These are phyloP conservation scores for Massarina eburnea DNA, from an alignment of 2,329 filamentous ascomycete species.

Conservation along the genomic window DNA sequence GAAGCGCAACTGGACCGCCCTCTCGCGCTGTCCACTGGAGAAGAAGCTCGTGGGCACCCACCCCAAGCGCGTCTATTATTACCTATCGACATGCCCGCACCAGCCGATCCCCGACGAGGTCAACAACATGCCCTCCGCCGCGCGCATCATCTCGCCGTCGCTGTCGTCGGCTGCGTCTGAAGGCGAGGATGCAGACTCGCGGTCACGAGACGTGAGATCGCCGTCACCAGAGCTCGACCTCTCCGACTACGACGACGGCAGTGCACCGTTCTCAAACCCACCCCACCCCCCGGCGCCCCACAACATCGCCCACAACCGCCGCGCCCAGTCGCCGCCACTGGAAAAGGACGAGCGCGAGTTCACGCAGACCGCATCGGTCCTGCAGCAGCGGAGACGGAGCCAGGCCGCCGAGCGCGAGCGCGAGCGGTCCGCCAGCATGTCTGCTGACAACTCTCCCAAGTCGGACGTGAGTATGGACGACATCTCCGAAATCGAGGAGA, in stretches of 20 bases:
- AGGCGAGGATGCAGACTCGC: conserved; percentile 61
- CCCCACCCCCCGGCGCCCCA: conserved; percentile 44
- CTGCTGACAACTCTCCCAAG: conserved; percentile 34
- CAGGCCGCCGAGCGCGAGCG: conserved; percentile 44
- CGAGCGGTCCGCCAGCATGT: conserved; percentile 43
- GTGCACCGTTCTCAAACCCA: conserved; percentile 60
- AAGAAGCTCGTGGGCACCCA: conserved; percentile 93
- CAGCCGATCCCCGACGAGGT: conserved; percentile 75
- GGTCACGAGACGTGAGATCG: conserved; percentile 68
- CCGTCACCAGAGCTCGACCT: conserved; percentile 93
- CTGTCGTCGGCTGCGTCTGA: conserved; percentile 79
- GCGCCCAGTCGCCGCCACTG: conserved; percentile 81
- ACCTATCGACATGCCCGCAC: conserved; percentile 83
- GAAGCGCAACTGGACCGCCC: conserved; percentile 78
- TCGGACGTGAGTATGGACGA: conserved; percentile 41
- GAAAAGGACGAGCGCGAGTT: conserved; percentile 97
- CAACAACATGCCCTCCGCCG: conserved; percentile 51
- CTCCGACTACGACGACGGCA: conserved; percentile 79
- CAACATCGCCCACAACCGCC: conserved; percentile 60
- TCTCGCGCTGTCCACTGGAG: conserved; percentile 80
- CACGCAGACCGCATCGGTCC: conserved; percentile 86
- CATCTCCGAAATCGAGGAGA: conserved; percentile 45
- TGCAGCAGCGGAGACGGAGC: conserved; percentile 62
- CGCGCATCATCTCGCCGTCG: conserved; percentile 77
- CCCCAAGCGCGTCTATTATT: conserved; percentile 94